Evolutionary conservation across 2,329 filamentous ascomycete genomes (phyloP).

Genomic region (Colletotrichum sp.): DNA sequence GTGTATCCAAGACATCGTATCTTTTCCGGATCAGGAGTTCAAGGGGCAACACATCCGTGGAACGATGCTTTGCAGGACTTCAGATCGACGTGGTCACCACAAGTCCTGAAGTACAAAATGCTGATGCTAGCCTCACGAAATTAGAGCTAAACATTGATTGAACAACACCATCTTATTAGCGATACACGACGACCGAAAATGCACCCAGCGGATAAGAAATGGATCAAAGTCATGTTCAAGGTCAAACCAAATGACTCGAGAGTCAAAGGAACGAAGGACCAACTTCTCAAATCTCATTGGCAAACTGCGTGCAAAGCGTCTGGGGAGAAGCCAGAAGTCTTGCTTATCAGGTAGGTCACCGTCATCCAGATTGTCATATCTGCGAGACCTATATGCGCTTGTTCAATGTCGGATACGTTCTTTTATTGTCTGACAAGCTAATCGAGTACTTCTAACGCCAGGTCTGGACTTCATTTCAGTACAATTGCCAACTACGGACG

Average conservation of each 20-base stretch:
- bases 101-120: not conserved
- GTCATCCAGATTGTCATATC: not conserved
- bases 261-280: not conserved
- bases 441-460: not conserved
- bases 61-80: not conserved
- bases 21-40: not conserved
- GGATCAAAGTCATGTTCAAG: not conserved
- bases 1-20: not conserved
- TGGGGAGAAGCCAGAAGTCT: not conserved
- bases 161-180: no score
- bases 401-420: accelerated
- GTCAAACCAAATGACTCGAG: not conserved
- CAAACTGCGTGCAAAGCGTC: not conserved
- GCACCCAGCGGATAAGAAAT: not conserved
- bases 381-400: not conserved
- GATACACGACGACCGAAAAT: no score
- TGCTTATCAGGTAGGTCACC: not conserved
- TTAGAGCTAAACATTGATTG: not conserved
- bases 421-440: not conserved
- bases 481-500: not conserved
- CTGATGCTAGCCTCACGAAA: not conserved
- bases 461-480: not conserved
- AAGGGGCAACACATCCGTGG: not conserved
- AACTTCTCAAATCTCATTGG: not conserved
- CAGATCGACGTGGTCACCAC: not conserved